These are phyloP conservation scores for Chamaenerion angustifolium DNA, from an alignment of 345 rosid species.

Conservation along the genomic window DNA sequence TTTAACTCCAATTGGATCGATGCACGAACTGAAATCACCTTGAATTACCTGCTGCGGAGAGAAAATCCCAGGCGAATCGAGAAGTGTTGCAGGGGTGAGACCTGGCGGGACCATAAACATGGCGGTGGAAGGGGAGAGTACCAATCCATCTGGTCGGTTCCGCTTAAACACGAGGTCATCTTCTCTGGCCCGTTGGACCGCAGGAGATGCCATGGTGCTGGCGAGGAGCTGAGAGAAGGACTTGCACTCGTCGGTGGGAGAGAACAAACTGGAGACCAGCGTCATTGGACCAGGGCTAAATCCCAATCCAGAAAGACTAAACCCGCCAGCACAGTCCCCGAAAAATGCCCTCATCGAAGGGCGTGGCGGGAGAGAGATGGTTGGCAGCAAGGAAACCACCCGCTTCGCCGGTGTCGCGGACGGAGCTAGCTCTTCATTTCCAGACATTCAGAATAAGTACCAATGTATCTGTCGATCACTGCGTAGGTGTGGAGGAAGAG, in stretches of 20 bases:
- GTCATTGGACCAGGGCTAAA: slow-evolving; percentile 97
- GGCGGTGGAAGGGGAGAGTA: slow-evolving; percentile 24
- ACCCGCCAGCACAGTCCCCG: slow-evolving; percentile 6
- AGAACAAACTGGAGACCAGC: slow-evolving; percentile 53
- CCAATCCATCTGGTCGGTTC: slow-evolving; percentile 41
- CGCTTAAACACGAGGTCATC: slow-evolving; percentile 17
- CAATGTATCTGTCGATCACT: too few relatives aligned
- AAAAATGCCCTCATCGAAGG: slow-evolving; percentile 32
- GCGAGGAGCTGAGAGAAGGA: slow-evolving; percentile 79
- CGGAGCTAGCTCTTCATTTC: slow-evolving; percentile 23
- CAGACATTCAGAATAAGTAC: not conserved
- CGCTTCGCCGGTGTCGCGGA: slow-evolving; percentile 9
- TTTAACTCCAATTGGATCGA: too few relatives aligned
- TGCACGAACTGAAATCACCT: not conserved
- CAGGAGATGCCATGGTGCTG: slow-evolving; percentile 66
- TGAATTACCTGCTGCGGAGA: slow-evolving; percentile 19
- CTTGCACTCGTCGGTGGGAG: slow-evolving; percentile 61
- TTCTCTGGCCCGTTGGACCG: slow-evolving; percentile 7
- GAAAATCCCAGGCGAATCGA: slow-evolving; percentile 59
- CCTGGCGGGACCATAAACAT: slow-evolving; percentile 39
- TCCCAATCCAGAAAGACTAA: slow-evolving; percentile 20
- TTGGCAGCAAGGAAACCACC: slow-evolving; percentile 26
- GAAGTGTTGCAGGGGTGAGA: slow-evolving; percentile 36
- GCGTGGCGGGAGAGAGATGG: slow-evolving; percentile 50
- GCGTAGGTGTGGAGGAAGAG: too few relatives aligned